These are phyloP conservation scores for Triadica sebifera DNA, from an alignment of 345 rosid genomes.

Conservation along the genomic window DNA sequence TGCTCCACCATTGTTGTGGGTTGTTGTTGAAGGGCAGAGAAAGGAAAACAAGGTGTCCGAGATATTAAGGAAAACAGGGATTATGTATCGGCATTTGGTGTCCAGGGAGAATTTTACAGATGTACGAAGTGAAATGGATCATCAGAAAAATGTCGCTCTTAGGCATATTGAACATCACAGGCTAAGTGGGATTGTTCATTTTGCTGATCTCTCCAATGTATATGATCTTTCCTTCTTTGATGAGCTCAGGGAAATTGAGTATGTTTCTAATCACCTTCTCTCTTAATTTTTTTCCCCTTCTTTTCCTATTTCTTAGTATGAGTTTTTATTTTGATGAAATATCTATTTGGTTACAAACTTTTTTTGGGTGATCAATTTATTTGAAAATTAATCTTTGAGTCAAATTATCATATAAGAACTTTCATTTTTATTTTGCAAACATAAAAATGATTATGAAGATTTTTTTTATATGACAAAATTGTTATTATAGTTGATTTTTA, in stretches of 20 bases:
- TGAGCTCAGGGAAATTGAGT: conserved; percentile 77
- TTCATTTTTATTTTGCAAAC: too few species aligned
- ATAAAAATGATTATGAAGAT: too few species aligned
- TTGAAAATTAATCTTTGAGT: too few species aligned
- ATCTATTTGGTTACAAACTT: too few species aligned
- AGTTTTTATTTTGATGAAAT: too few species aligned
- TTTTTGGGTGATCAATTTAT: too few species aligned
- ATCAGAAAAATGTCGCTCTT: conserved; percentile 73
- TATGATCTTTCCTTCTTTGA: conserved; percentile 85
- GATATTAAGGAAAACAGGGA: conserved; percentile 65
- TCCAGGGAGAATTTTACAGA: conserved; percentile 65
- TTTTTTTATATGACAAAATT: too few species aligned
- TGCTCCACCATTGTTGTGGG: conserved; percentile 75
- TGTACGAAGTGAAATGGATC: conserved; percentile 56
- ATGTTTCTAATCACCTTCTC: conserved; percentile 17
- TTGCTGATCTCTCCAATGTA: conserved; percentile 65
- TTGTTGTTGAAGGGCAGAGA: conserved; percentile 59
- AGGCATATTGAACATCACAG: conserved; percentile 75
- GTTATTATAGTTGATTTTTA: too few species aligned
- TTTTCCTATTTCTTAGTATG: too few species aligned
- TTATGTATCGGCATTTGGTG: conserved; percentile 80
- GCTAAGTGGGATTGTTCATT: conserved; percentile 78
- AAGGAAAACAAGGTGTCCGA: conserved; percentile 41
- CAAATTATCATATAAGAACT: too few species aligned
- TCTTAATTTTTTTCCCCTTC: too few species aligned